A percentile compares a stretch with the other conserved stretches of the same genome.
These are phyloP conservation scores for Malassezia restricta DNA, from an alignment of 1,284 basidiomycete species.

Conservation along the genomic window DNA sequence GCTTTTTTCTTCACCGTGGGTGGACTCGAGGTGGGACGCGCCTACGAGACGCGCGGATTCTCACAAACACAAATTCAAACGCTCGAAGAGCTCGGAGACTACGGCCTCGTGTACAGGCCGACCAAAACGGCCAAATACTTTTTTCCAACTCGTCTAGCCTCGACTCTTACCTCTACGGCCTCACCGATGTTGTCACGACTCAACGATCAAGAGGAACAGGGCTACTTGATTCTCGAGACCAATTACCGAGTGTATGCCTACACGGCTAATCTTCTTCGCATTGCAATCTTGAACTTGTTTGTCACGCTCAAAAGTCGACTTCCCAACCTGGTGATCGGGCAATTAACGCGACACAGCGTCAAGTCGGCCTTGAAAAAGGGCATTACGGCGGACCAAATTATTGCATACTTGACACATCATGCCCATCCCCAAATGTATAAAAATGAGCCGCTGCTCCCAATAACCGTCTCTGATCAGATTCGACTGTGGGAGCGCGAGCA, in stretches of 20 bases:
- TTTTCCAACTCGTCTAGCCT: constrained; percentile 89
- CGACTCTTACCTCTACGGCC: constrained; percentile 65
- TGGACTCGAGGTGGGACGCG: constrained; percentile 34
- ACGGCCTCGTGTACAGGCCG: constrained; percentile 69
- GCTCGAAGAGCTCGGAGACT: constrained; percentile 81
- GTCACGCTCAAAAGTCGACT: constrained; percentile 83
- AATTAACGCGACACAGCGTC: constrained; percentile 85
- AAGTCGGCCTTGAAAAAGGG: constrained; percentile 86
- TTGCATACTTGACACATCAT: constrained; percentile 82
- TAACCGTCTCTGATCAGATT: constrained; percentile 95
- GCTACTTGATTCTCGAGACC: constrained; percentile 91
- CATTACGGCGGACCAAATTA: constrained; percentile 93
- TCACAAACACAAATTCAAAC: constrained; percentile 71
- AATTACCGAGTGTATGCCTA: constrained; percentile 98
- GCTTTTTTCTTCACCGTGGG: constrained; percentile 64
- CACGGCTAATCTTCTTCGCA: constrained; percentile 94
- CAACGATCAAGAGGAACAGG: constrained; percentile 50
- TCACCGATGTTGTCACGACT: constrained; percentile 25
- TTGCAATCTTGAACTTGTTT: constrained; percentile 88
- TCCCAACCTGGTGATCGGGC: constrained; percentile 87
- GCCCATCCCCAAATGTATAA: constrained; percentile 96
- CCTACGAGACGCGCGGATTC: constrained; percentile 69
- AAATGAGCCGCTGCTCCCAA: constrained; percentile 78
- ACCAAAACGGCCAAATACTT: constrained; percentile 55
- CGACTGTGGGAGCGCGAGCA: constrained; percentile 94